Evolutionary conservation across 371 early-diverging fungal genomes (phyloP).

Genomic region (Rhizomucor pusillus): DNA sequence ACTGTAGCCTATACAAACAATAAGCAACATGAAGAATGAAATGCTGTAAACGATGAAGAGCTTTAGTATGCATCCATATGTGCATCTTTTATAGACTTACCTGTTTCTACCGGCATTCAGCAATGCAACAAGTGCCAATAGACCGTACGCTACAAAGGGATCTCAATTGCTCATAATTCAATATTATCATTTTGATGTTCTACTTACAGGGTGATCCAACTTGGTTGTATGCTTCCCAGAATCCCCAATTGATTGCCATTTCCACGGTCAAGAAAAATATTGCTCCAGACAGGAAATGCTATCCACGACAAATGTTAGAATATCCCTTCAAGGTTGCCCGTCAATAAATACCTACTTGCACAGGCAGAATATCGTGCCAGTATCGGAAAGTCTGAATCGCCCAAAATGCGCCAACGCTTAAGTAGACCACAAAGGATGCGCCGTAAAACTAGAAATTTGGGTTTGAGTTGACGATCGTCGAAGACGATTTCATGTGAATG

Average conservation of each 20-base stretch:
- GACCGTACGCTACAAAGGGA: conserved; percentile 41
- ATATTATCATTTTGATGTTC: background rate
- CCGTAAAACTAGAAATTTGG: conserved; percentile 60
- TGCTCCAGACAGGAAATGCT: conserved; percentile 83
- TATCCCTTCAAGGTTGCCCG: background rate
- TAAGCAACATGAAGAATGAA: conserved; percentile 93
- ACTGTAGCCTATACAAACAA: conserved; percentile 95
- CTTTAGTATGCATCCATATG: background rate
- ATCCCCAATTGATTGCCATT: conserved; percentile 89
- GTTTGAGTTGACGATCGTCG: no score
- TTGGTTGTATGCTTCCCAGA: conserved; percentile 77
- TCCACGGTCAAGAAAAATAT: conserved; percentile 84
- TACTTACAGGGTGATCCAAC: conserved; percentile 47
- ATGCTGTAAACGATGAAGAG: conserved; percentile 37
- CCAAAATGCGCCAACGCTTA: conserved; percentile 76
- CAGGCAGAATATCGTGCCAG: conserved; percentile 85
- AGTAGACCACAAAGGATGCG: conserved; percentile 66
- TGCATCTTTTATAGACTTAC: conserved; percentile 12
- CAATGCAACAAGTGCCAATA: conserved; percentile 66
- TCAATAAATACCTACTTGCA: conserved; percentile 50
- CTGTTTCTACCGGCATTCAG: conserved; percentile 88
- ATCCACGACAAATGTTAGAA: conserved; percentile 3
- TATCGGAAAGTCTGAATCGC: conserved; percentile 68
- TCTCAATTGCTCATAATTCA: background rate
- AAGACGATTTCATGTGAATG: no score